These are phyloP conservation scores for Suhomyces terraborum DNA, from an alignment of 1,139 yeast species.

Conservation along the genomic window DNA sequence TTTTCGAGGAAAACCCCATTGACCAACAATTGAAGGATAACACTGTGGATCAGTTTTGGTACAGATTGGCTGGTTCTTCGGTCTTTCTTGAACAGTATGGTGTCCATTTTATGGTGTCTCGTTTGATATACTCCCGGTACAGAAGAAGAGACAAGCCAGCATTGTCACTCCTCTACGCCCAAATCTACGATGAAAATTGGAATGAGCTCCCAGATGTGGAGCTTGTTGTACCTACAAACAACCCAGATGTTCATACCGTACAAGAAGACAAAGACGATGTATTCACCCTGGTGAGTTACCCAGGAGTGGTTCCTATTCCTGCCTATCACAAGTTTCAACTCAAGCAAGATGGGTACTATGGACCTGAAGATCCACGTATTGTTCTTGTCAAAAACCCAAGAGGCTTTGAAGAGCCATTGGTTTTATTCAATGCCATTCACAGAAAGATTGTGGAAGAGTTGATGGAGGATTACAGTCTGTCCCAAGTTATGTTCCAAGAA, in stretches of 20 bases:
- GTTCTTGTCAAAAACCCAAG: constrained; percentile 31
- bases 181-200: constrained; percentile 50
- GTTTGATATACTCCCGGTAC: constrained; percentile 35
- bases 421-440: constrained; percentile 38
- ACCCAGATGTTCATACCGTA: constrained; percentile 7
- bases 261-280: neutral
- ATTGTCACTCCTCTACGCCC: constrained; percentile 43
- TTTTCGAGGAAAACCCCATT: constrained; percentile 17
- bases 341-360: constrained; percentile 29
- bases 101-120: constrained; percentile 39
- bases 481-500: constrained; percentile 3
- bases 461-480: constrained; percentile 17
- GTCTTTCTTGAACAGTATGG: constrained; percentile 46
- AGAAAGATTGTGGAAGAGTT: constrained; percentile 22
- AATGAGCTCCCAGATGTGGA: constrained; percentile 39
- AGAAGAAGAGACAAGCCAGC: constrained; percentile 34
- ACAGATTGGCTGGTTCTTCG: constrained; percentile 39
- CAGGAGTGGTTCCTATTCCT: constrained; percentile 37
- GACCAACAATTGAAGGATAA: constrained; percentile 23
- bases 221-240: constrained; percentile 33
- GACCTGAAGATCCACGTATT: constrained; percentile 48
- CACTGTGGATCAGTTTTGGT: constrained; percentile 38
- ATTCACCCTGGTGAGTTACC: constrained; percentile 26
- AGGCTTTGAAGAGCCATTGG: constrained; percentile 41
- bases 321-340: constrained; percentile 30